Evolutionary conservation across 1,139 yeast species (phyloP), one percentile per base, ranked within the genome.

Genomic region (Scheffersomyces lignicola): DNA sequence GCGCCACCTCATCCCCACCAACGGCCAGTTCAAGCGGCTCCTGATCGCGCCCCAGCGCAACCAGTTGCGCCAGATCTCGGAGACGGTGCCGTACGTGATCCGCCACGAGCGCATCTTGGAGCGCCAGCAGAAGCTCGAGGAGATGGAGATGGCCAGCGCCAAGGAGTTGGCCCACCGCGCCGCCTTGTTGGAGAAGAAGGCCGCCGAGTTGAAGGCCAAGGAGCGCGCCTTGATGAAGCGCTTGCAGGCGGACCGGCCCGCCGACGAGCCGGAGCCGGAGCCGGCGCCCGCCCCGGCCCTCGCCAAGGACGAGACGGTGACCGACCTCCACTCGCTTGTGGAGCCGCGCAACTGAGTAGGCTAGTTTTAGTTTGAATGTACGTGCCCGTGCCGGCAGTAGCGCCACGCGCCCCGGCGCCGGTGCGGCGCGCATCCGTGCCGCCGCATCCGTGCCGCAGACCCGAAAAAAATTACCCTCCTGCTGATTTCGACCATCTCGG

Each of bases 61-160:
- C 47, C 86, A 83, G 58, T 66, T 84, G 47, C 73, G 94, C 54
- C 84, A 80, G 54, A 79, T 84, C 37, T 80, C 89, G 24, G 92
- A 83, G 53, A 84, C 92, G 2, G 87, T 84, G 20, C 94, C 94
- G 22, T 84, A 84, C 47, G 84, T 83, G 24, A 65, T 84, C 44
- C 76, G 86, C 54, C 92, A 84, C 54, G 92, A 84, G 56, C 73
- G 85, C 42, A 73, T 83, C 37, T 63, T 80, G 46, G 83, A 83
- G 39, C 80, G 86, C 57, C 90, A 84, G 52, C 86, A 80, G 40
- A 83, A 82, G 59, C 64, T 84, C 41, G 90, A 84, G 52, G 88
- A 84, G 50, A 63, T 84, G 63, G 94, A 84, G 54, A 80, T 82
- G 56, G 83, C 82, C 41, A 78, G 86, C 43, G 92, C 92, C 0